These are phyloP conservation scores for Amorphotheca resinae DNA, from an alignment of 495 filamentous ascomycete genomes.

Conservation along the genomic window DNA sequence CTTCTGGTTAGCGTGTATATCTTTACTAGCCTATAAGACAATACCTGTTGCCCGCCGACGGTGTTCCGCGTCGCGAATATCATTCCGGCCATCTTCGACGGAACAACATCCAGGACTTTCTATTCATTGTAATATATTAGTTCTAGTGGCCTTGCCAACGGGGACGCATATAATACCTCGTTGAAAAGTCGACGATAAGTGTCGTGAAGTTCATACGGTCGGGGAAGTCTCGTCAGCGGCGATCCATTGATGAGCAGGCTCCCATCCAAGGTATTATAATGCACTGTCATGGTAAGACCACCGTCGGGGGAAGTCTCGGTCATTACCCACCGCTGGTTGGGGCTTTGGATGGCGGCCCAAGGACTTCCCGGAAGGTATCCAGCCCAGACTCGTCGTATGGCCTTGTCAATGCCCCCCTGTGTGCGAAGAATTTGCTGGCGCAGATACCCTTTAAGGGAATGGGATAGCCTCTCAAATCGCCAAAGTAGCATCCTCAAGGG, in stretches of 20 bases:
- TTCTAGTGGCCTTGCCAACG: neutral
- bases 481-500: constrained; percentile 1
- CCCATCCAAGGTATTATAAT: constrained; percentile 36
- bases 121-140: neutral
- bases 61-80: constrained; percentile 14
- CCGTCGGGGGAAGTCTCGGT: constrained; percentile 12
- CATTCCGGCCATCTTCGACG: constrained; percentile 21
- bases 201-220: constrained; percentile 23
- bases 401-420: constrained; percentile 20
- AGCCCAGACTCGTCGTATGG: constrained; percentile 22
- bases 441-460: constrained; percentile 3
- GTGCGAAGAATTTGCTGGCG: constrained; percentile 1
- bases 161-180: neutral
- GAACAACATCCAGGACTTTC: constrained; percentile 18
- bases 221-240: constrained; percentile 30
- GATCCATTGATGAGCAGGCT: constrained; percentile 35
- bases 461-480: constrained; percentile 2
- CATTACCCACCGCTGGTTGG: constrained; percentile 24
- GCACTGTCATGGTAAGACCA: constrained; percentile 15
- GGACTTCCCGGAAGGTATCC: constrained; percentile 19
- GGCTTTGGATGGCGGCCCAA: constrained; percentile 15
- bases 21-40: no score
- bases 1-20: constrained; percentile 19
- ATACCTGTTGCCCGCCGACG: no score
- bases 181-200: constrained; percentile 27